Evolutionary conservation across 2,329 filamentous ascomycete species (phyloP), one percentile per base, ranked within the genome.

Genomic region (Xylogone sp.): DNA sequence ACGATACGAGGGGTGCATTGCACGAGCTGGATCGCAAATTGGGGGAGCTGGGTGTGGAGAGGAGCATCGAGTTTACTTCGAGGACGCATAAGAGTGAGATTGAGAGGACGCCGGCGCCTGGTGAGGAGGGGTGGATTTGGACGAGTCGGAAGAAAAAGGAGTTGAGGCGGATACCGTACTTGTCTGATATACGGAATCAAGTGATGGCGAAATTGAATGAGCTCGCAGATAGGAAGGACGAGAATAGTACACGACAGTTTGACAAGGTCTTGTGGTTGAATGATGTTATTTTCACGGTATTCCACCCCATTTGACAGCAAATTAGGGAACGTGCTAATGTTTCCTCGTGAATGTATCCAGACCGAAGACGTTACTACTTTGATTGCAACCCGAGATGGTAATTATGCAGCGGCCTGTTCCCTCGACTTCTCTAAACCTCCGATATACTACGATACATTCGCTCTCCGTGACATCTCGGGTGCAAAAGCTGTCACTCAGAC

Each of bases 131-230:
- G 0, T 90, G 86, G 86, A 77, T 89, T 24, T 66, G 75, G 24
- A 86, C 82, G n/a, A 66, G 77, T 7, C 61, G 72, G 21, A 75
- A 77, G 0, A 71, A 70, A 55, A 75, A 69, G 53, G 82, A 85
- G 60, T 64, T 86, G 53, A 71, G 87, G 46, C 74, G 87, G 19
- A 89, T 90, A 54, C 85, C 86, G 1, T 89, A 85, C 63, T 70
- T 90, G 19, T 78, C 87, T 1, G 74, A 70, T 21, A 61, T 87
- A 52, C 76, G 87, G 42, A 90, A 91, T 65, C 66, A 71, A 56
- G 81, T 79, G n/a, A 67, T 90, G 57, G 66, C 77, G 53, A 83
- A 84, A 8, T 62, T 90, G 55, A 63, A 75, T 22, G 72, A 76
- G 18, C 62, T 86, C 43, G 43, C 46, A 8, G 43, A 56, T 9